Conservation (phyloP, 202 grass and related monocot genomes). For the Musa balbisiana region DNA sequence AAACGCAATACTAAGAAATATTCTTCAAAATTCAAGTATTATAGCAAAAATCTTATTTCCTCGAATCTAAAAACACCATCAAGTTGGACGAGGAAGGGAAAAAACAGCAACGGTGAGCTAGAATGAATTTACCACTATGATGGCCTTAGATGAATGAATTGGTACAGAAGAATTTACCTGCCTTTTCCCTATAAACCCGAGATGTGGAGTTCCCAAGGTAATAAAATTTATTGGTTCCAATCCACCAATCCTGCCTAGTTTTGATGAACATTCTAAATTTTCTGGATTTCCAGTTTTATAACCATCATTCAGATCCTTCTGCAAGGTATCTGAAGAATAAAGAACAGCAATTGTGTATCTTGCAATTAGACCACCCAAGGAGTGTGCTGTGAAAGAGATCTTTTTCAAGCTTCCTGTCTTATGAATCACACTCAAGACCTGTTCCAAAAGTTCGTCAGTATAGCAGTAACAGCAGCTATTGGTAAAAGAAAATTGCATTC, state of each 20-base stretch:
- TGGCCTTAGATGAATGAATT: background rate
- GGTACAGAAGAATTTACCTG: conserved; percentile 34
- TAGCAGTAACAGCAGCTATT: background rate
- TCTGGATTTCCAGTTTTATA: conserved; percentile 15
- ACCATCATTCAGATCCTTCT: conserved; percentile 16
- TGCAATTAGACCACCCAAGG: conserved; percentile 75
- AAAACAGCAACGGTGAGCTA: too few species aligned
- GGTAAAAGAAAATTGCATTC: background rate
- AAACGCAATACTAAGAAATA: too few species aligned
- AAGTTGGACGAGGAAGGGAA: too few species aligned
- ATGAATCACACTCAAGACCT: conserved; percentile 60
- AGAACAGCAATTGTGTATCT: conserved; percentile 77
- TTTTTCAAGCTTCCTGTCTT: conserved; percentile 54
- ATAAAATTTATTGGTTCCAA: conserved; percentile 81
- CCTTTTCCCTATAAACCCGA: conserved; percentile 89
- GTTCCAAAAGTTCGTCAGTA: conserved; percentile 25
- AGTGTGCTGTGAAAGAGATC: conserved; percentile 84
- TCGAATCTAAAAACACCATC: too few species aligned
- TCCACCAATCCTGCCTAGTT: conserved; percentile 46
- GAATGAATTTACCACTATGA: background rate
- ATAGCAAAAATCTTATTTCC: too few species aligned
- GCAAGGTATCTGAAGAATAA: conserved; percentile 36
- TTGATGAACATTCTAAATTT: conserved; percentile 19
- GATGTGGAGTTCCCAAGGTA: conserved; percentile 90
- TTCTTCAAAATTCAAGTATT: too few species aligned